Percentiles rank a stretch among this genome's conserved stretches.
These are phyloP conservation scores for Fusarium bactridioides DNA, from an alignment of 2,329 filamentous ascomycete genomes.

Conservation along the genomic window DNA sequence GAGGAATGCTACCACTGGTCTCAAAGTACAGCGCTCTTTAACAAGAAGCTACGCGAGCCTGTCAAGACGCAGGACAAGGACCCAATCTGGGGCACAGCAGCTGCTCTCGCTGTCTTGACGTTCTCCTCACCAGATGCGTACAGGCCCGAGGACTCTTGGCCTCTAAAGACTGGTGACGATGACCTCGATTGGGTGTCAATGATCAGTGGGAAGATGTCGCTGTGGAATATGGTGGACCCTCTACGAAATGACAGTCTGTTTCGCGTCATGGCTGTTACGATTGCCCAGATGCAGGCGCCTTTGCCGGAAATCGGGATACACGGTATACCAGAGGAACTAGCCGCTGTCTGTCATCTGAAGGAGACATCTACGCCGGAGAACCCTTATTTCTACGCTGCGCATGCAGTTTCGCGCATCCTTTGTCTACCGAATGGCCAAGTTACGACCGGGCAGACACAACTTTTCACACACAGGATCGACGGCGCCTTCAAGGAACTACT, in stretches of 20 bases:
- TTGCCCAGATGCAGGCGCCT: slow-evolving; percentile 48
- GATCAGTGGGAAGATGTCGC: slow-evolving; percentile 47
- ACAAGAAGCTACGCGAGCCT: slow-evolving; percentile 45
- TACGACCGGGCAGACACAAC: slow-evolving; percentile 42
- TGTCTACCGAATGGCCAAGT: slow-evolving; percentile 42
- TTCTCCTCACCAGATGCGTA: slow-evolving; percentile 51
- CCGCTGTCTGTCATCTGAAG: slow-evolving; percentile 36
- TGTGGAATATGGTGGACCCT: slow-evolving; percentile 47
- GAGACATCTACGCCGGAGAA: slow-evolving; percentile 47
- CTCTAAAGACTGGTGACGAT: slow-evolving; percentile 35
- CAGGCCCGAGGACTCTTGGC: slow-evolving; percentile 46
- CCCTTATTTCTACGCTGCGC: slow-evolving; percentile 50
- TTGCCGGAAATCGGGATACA: slow-evolving; percentile 41
- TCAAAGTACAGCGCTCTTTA: slow-evolving; percentile 52
- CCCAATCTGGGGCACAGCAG: slow-evolving; percentile 56
- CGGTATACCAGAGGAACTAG: slow-evolving; percentile 38
- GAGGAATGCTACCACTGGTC: slow-evolving; percentile 56
- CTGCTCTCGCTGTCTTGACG: slow-evolving; percentile 50
- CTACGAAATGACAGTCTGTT: slow-evolving; percentile 49
- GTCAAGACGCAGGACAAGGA: slow-evolving; percentile 51
- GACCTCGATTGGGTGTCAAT: slow-evolving; percentile 49
- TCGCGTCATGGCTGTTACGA: slow-evolving; percentile 44
- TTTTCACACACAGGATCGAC: slow-evolving; percentile 48
- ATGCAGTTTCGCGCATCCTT: slow-evolving; percentile 46
- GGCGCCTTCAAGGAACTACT: slow-evolving; percentile 47